Conservation (phyloP, 331 rosid genomes). For the Prunus yedoensis region DNA sequence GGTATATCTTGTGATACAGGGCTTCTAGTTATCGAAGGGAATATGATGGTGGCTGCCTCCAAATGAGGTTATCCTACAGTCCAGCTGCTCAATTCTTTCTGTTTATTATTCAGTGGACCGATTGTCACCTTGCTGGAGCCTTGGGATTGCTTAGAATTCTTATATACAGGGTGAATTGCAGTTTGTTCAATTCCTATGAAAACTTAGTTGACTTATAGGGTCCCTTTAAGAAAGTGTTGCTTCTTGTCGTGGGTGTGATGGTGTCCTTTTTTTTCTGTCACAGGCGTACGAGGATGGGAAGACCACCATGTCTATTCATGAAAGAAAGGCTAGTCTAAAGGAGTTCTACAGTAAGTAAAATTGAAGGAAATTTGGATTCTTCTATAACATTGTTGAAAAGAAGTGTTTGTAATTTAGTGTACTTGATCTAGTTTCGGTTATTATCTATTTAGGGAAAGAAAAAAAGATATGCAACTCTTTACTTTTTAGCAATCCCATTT, state of each 20-base stretch:
- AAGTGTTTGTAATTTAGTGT: background rate
- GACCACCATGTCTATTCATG: conserved; percentile 72
- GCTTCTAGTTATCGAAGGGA: conserved; percentile 81
- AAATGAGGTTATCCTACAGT: conserved; percentile 86
- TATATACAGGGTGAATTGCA: conserved; percentile 62
- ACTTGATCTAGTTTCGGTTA: background rate
- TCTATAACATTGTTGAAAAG: background rate
- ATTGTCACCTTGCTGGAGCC: conserved; percentile 84
- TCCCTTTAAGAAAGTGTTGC: background rate
- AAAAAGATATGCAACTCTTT: conserved; percentile 5
- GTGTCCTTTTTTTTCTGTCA: conserved; percentile 18
- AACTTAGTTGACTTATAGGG: background rate
- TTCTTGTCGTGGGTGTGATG: conserved; percentile 26
- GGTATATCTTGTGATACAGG: conserved; percentile 41
- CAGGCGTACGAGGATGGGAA: conserved; percentile 79
- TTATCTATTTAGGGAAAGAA: too few relatives aligned
- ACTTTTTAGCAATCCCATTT: conserved; percentile 19
- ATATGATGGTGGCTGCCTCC: conserved; percentile 68
- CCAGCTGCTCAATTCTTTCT: conserved; percentile 75
- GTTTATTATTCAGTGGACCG: conserved; percentile 78
- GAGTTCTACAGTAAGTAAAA: conserved; percentile 77
- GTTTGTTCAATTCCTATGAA: background rate
- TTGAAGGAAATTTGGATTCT: background rate
- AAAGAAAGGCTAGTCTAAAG: conserved; percentile 83
- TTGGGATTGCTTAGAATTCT: conserved; percentile 86